Conservation (phyloP, 2,329 filamentous ascomycete species). For the Aureobasidium mangrovei region DNA sequence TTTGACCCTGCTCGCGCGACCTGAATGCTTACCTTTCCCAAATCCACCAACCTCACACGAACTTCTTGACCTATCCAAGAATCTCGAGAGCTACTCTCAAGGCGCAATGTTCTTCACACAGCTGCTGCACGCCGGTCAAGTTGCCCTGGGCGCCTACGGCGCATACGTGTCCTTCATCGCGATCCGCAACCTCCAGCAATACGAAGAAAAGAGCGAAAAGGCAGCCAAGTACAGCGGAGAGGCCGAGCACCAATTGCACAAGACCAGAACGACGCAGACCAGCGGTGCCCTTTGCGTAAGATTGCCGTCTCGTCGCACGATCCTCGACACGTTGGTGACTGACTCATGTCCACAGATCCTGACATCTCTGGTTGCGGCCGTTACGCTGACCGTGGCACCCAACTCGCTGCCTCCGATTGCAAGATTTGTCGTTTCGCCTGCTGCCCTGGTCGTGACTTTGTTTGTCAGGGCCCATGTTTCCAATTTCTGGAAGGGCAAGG, state of each 20-base stretch:
- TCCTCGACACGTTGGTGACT: background rate
- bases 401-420: background rate
- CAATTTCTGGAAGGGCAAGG: slow-evolving; percentile 26
- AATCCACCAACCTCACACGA: too few relatives aligned
- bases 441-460: slow-evolving; percentile 22
- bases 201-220: slow-evolving; percentile 38
- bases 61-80: too few relatives aligned
- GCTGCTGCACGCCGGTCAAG: slow-evolving; percentile 32
- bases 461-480: slow-evolving; percentile 26
- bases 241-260: slow-evolving; percentile 34
- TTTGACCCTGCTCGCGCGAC: too few relatives aligned
- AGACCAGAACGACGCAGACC: slow-evolving; percentile 38
- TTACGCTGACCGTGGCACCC: slow-evolving; percentile 19
- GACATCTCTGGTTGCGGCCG: slow-evolving; percentile 22
- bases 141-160: slow-evolving; percentile 35
- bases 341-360: slow-evolving; percentile 21
- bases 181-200: slow-evolving; percentile 37
- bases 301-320: background rate
- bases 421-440: slow-evolving; percentile 19
- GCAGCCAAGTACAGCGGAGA: slow-evolving; percentile 37
- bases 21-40: too few relatives aligned
- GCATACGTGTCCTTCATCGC: slow-evolving; percentile 35
- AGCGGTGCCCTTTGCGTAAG: slow-evolving; percentile 32
- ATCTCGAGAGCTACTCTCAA: background rate
- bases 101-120: slow-evolving; percentile 10